Conservation (phyloP, 1,139 yeast genomes). For the Pichia kudriavzevii region DNA sequence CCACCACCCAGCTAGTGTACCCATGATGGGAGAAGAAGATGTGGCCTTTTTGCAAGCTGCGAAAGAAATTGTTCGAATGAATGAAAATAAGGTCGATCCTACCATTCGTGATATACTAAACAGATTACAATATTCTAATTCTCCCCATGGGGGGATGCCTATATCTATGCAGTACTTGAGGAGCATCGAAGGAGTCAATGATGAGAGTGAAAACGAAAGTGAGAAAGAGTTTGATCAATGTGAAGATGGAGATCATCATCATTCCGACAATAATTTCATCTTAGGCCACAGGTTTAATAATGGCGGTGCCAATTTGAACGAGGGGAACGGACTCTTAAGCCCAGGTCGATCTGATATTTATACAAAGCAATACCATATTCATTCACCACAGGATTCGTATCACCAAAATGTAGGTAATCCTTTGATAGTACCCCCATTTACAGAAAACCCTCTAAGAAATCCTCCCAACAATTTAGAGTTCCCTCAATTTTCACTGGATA, state of each 20-base stretch:
- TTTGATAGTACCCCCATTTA: conserved; percentile 9
- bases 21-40: conserved; percentile 28
- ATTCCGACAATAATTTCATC: too few relatives aligned
- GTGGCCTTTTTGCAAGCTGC: conserved; percentile 27
- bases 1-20: too few relatives aligned
- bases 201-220: not conserved
- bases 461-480: conserved; percentile 12
- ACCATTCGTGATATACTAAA: conserved; percentile 45
- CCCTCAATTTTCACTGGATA: conserved; percentile 20
- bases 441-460: conserved; percentile 10
- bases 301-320: too few relatives aligned
- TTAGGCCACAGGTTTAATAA: too few relatives aligned
- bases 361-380: too few relatives aligned
- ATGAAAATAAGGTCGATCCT: conserved; percentile 39
- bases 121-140: conserved; percentile 45
- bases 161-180: conserved; percentile 20
- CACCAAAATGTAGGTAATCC: too few relatives aligned
- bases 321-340: too few relatives aligned
- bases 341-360: too few relatives aligned
- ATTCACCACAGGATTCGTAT: too few relatives aligned
- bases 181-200: conserved; percentile 5
- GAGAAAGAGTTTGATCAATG: not conserved
- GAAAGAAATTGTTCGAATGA: conserved; percentile 26
- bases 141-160: conserved; percentile 42
- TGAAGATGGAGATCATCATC: too few relatives aligned